phyloP scores from a whole-genome alignment of 257 asterid species.

The Nicotiana knightiana region DNA sequence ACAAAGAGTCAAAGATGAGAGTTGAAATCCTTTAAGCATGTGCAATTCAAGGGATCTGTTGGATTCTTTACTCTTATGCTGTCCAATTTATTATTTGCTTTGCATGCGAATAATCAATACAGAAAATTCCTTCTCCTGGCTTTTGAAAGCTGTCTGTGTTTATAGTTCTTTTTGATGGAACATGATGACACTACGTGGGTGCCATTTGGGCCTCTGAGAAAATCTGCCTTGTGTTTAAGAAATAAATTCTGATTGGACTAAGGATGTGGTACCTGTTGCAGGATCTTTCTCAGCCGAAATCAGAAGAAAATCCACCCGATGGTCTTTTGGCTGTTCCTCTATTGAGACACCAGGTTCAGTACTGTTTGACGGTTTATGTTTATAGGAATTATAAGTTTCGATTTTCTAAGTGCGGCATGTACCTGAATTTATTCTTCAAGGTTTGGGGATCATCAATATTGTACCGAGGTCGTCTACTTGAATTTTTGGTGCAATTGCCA shows the following conservation, averaged over 20 bases:
- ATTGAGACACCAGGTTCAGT: conserved; percentile 69
- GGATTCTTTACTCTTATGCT: not conserved
- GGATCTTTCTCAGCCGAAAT: conserved; percentile 72
- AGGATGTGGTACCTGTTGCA: conserved; percentile 11
- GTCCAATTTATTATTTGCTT: not conserved
- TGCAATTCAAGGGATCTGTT: not conserved
- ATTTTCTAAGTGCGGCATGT: not conserved
- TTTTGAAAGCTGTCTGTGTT: not conserved
- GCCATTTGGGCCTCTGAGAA: not conserved
- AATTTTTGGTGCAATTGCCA: conserved; percentile 1
- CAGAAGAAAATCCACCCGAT: conserved; percentile 75
- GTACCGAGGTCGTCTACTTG: not conserved
- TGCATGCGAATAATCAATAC: not conserved
- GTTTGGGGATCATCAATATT: not conserved
- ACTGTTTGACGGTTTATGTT: not conserved
- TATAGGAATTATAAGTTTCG: not conserved
- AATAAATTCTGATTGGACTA: conserved; percentile 1
- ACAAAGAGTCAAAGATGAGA: not conserved
- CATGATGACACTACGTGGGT: not conserved
- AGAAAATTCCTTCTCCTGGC: not conserved
- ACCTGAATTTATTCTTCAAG: not conserved
- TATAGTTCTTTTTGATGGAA: not conserved
- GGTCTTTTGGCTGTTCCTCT: conserved; percentile 77
- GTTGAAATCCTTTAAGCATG: not conserved
- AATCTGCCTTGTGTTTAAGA: not conserved